Evolutionary conservation across 176 grass and related monocot genomes (phyloP).

Genomic region (Oryza glaberrima): DNA sequence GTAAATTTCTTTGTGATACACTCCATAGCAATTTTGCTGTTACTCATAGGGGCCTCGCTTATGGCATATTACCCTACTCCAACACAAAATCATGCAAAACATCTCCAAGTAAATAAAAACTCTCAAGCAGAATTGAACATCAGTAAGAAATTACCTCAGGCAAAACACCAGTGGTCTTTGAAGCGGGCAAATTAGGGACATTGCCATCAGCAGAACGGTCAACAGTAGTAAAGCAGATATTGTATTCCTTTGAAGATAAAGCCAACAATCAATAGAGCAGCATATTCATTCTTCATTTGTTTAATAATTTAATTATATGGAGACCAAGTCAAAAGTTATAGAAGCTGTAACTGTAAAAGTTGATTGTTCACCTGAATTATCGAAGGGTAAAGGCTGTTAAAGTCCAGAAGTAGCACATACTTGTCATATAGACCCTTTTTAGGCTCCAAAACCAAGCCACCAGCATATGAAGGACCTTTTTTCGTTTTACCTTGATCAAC

Average conservation of each 20-base stretch:
- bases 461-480: slow-evolving; percentile 93
- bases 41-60: neutral
- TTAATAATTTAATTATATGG: slow-evolving; percentile 21
- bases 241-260: slow-evolving; percentile 76
- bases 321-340: slow-evolving; percentile 27
- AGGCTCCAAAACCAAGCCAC: slow-evolving; percentile 96
- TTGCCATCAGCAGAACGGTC: slow-evolving; percentile 72
- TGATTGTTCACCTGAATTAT: slow-evolving; percentile 82
- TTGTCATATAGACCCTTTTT: slow-evolving; percentile 99
- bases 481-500: slow-evolving; percentile 71
- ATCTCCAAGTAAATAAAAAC: slow-evolving; percentile 11
- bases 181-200: slow-evolving; percentile 77
- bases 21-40: neutral
- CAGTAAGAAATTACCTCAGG: slow-evolving; percentile 74
- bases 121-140: slow-evolving; percentile 18
- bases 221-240: slow-evolving; percentile 98
- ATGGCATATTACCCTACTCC: neutral
- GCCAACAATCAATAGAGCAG: slow-evolving; percentile 18
- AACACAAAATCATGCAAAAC: neutral
- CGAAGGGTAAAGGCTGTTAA: slow-evolving; percentile 99
- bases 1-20: slow-evolving; percentile 5
- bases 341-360: slow-evolving; percentile 2
- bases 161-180: slow-evolving; percentile 88
- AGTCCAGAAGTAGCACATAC: slow-evolving; percentile 91
- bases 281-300: neutral